Conservation (phyloP, 257 asterid genomes). For the Przewalskia tangutica region DNA sequence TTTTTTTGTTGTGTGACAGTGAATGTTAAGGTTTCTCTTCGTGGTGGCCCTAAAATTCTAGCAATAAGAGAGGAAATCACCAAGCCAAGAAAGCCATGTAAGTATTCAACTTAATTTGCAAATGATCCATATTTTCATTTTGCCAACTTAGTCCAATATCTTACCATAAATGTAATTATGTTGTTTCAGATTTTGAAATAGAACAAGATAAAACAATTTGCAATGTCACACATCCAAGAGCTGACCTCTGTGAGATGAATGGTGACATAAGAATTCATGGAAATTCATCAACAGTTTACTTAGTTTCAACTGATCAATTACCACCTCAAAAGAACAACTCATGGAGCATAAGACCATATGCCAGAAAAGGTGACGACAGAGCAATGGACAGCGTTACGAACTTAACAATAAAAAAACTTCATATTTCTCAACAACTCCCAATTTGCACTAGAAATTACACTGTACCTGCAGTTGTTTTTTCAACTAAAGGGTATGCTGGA, state of each 20-base stretch:
- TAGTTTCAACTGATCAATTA: constrained; percentile 15
- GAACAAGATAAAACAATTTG: constrained; percentile 3
- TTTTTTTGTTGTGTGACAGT: neutral
- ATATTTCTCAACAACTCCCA: constrained; percentile 12
- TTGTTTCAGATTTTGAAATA: constrained; percentile 10
- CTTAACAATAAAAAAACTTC: constrained; percentile 1
- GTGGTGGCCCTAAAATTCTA: neutral
- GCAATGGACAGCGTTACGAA: constrained; percentile 21
- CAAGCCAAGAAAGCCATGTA: neutral
- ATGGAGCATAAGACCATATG: constrained; percentile 40
- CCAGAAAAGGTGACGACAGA: constrained; percentile 30
- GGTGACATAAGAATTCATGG: constrained; percentile 56
- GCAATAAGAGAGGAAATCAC: neutral
- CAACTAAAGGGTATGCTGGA: constrained; percentile 34
- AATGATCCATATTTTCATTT: neutral
- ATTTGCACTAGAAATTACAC: constrained; percentile 22
- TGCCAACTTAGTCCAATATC: neutral
- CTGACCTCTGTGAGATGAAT: constrained; percentile 36
- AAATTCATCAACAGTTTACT: constrained; percentile 32
- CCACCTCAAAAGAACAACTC: neutral
- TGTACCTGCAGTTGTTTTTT: constrained; percentile 44
- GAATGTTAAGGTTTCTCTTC: constrained; percentile 4
- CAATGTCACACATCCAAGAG: constrained; percentile 19
- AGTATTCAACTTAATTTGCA: neutral
- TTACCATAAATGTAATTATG: too few species aligned